A percentile compares a stretch with the other conserved stretches of the same genome.
These are phyloP conservation scores for Phyllosticta ampelicida DNA, from an alignment of 2,329 filamentous ascomycete genomes.

Conservation along the genomic window DNA sequence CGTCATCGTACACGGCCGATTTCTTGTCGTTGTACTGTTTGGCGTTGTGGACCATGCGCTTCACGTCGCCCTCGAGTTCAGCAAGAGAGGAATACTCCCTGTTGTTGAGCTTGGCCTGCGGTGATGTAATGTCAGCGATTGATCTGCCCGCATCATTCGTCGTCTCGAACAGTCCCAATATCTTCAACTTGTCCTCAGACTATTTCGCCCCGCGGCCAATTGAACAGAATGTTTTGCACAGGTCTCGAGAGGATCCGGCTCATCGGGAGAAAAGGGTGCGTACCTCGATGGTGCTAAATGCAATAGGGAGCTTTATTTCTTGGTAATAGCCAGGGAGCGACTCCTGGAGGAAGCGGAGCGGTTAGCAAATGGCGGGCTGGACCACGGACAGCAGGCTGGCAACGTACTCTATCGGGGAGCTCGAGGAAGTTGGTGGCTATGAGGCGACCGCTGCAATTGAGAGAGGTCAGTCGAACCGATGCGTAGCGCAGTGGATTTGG, in stretches of 20 bases:
- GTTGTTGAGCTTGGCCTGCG: slow-evolving; percentile 52
- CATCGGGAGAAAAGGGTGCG: slow-evolving; percentile 11
- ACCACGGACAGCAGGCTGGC: slow-evolving; percentile 11
- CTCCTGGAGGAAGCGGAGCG: slow-evolving; percentile 27
- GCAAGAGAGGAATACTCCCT: slow-evolving; percentile 60
- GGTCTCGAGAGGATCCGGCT: background rate
- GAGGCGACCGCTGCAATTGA: slow-evolving; percentile 46
- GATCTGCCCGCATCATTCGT: background rate
- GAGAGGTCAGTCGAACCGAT: background rate
- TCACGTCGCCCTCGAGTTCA: slow-evolving; percentile 71
- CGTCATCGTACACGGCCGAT: slow-evolving; percentile 67
- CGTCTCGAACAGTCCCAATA: background rate
- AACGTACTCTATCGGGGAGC: slow-evolving; percentile 47
- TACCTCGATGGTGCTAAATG: slow-evolving; percentile 63
- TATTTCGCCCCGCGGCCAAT: background rate
- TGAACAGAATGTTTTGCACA: background rate
- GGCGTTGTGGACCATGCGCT: slow-evolving; percentile 77
- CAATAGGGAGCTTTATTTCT: slow-evolving; percentile 65
- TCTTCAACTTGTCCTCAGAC: background rate
- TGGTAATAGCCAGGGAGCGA: slow-evolving; percentile 67
- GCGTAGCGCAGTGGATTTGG: slow-evolving; percentile 1
- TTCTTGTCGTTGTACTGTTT: slow-evolving; percentile 72
- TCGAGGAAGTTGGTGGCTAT: slow-evolving; percentile 67
- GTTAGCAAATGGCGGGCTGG: slow-evolving; percentile 14
- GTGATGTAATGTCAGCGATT: slow-evolving; percentile 14